Base-by-base conservation (phyloP, 1,284 basidiomycete species). In the Melampsora allii-populina region DNA sequence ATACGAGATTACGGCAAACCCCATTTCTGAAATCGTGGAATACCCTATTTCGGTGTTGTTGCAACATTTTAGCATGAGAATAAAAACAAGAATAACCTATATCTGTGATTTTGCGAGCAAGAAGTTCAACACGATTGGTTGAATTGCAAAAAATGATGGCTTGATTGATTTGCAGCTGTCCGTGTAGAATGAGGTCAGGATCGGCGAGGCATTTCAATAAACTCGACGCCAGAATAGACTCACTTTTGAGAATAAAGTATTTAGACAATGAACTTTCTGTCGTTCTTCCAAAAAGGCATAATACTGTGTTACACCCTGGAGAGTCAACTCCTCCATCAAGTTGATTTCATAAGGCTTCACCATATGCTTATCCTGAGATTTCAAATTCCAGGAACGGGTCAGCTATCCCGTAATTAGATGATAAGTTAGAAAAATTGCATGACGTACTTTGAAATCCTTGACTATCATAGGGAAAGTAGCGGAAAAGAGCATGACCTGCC, bases 131-230 rank as follows among this genome's bases (percentile, higher is more conserved):
- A 77, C 95, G 94, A 85, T 97, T 97, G 79, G 95, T 98, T 76
- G 94, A 97, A 86, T 98, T 98, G 84, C 95, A 98, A 84, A 98
- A 98, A 81, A 98, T 98, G 84, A 98, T 98, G 76, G 94, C 96
- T 85, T 98, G 94, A 84, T 98, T 98, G 86, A 98, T 98, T 91
- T 98, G 94, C 67, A 98, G 88, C 91, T 94, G 81, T n/a, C 73
- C 27, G 14, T 6, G 2, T 24, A 24, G 5, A 24, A 53, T 39
- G 19, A 4, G 58, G 60, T 56, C n/a, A 68, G 45, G 46, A 73
- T 29, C 68, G 60, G 9, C 36, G 36, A 36, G 9, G 7, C 7
- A 6, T 36, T 36, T 36, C 3, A 29, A 4, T 29, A 50, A 63
- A 72, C 46, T 46, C 63, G 19, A 46, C 76, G 29, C 5, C 58